These are phyloP conservation scores for Clonostachys solani DNA, from an alignment of 2,329 filamentous ascomycete genomes.

Conservation along the genomic window DNA sequence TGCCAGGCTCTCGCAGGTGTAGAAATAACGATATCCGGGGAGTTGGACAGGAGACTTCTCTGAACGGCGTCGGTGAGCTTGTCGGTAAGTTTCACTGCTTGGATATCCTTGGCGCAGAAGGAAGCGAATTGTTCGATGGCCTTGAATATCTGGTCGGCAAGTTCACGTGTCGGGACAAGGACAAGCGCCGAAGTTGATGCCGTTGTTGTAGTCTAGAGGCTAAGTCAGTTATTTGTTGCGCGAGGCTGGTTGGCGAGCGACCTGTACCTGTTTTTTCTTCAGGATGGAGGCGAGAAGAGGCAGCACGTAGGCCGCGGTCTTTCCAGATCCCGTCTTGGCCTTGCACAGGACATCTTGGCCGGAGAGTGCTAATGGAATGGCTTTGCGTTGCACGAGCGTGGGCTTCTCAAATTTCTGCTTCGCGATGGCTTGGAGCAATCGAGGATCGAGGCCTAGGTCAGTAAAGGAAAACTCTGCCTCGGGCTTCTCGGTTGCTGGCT, in stretches of 20 bases:
- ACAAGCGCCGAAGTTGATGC: conserved; percentile 72
- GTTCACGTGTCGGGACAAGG: conserved; percentile 89
- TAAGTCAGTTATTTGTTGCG: neutral
- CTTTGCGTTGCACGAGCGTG: conserved; percentile 82
- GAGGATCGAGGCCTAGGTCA: conserved; percentile 74
- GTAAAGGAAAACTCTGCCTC: conserved; percentile 56
- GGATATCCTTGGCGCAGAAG: conserved; percentile 82
- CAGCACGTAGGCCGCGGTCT: conserved; percentile 93
- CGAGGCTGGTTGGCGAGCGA: neutral
- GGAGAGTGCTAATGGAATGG: conserved; percentile 82
- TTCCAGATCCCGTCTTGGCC: conserved; percentile 92
- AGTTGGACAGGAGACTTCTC: conserved; percentile 77
- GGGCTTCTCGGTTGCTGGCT: conserved; percentile 10
- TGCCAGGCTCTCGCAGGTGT: conserved; percentile 82
- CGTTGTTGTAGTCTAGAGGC: conserved; percentile 37
- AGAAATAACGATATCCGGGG: conserved; percentile 84
- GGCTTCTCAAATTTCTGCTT: conserved; percentile 81
- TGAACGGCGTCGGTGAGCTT: conserved; percentile 89
- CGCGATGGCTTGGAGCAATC: conserved; percentile 80
- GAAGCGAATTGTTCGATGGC: conserved; percentile 70
- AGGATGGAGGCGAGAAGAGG: conserved; percentile 84
- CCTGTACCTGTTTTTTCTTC: conserved; percentile 63
- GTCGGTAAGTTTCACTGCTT: conserved; percentile 81
- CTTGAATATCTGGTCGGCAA: conserved; percentile 86
- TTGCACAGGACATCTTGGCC: conserved; percentile 89